Base-by-base conservation (phyloP, 495 filamentous ascomycete genomes). In the Xylaria venustula region DNA sequence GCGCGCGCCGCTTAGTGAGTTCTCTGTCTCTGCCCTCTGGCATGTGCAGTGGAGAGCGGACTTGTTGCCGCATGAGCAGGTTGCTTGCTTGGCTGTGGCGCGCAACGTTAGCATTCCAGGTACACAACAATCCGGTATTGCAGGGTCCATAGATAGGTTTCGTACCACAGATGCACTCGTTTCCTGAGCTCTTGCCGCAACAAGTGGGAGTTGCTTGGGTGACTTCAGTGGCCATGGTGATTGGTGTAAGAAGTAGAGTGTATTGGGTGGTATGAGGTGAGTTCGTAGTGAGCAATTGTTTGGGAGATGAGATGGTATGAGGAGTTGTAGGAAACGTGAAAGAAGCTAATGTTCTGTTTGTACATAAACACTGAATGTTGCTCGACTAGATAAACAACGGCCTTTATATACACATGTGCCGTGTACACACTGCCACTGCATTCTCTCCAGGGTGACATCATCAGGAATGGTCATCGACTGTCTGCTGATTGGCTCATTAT, bases 11-110 rank as follows among this genome's bases (percentile, higher is more conserved):
- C 76, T 72, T 26, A 88, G 60, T 3, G 72, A 69, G 79, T 97
- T 97, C 83, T 98, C 93, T 3, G 81, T 73, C 2, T 81, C 63
- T 7, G 92, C 85, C 72, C 89, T 91, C 71, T 85, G 87, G 79
- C 93, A 98, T 56, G 78, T 87, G 82, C 93, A 98, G 70, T 90
- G 81, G 57, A 96, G 84, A 44, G 93, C 93, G 7, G 84, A 84
- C 68, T 93, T 83, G 78, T 93, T 83, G 65, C 93, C 93, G 70
- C 93, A 98, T 15, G 91, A 93, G 84, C 93, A 97, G 54, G 79
- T 88, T 2, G 84, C 84, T 68, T 85, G 80, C 60, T 80, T 69
- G 61, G 78, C 76, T 80, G 71, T 58, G 34, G 25, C 9, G 23
- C 22, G 7, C 37, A 30, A 54, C 15, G 67, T 65, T 54, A 49